Evolutionary conservation across 208 protist genomes (phyloP).

Genomic region (Trypanosoma platydactyli): DNA sequence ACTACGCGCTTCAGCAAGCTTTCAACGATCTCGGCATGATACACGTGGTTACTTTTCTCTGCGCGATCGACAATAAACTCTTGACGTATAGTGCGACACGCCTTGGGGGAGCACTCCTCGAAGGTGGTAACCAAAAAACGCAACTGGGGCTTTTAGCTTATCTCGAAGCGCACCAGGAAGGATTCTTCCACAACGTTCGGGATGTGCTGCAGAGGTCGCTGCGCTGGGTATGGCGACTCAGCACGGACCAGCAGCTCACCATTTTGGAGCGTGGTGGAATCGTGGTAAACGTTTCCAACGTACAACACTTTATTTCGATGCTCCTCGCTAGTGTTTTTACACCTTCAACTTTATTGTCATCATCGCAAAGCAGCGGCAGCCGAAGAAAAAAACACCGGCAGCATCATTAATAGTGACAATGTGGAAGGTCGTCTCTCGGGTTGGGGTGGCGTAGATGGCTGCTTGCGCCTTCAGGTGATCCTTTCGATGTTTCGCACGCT

Average conservation of each 20-base stretch:
- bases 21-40: conserved; percentile 69
- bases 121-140: conserved; percentile 72
- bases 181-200: conserved; percentile 76
- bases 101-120: conserved; percentile 63
- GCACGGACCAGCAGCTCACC: conserved; percentile 65
- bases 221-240: conserved; percentile 48
- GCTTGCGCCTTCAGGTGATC: conserved; percentile 48
- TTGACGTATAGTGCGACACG: conserved; percentile 62
- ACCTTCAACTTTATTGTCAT: background rate
- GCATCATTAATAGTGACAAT: background rate
- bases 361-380: too few species aligned
- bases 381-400: too few species aligned
- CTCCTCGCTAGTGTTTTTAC: conserved; percentile 11
- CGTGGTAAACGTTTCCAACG: conserved; percentile 1
- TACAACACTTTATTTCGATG: conserved; percentile 3
- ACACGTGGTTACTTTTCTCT: conserved; percentile 49
- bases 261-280: conserved; percentile 48
- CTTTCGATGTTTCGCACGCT: conserved; percentile 80
- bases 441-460: conserved; percentile 56
- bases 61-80: conserved; percentile 54
- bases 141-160: conserved; percentile 60
- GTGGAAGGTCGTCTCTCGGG: conserved; percentile 29
- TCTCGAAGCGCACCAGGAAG: conserved; percentile 64
- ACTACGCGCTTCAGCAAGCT: conserved; percentile 48
- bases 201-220: conserved; percentile 48